phyloP scores from a whole-genome alignment of 2,329 filamentous ascomycete species.

The Calonectria hawksworthii region DNA sequence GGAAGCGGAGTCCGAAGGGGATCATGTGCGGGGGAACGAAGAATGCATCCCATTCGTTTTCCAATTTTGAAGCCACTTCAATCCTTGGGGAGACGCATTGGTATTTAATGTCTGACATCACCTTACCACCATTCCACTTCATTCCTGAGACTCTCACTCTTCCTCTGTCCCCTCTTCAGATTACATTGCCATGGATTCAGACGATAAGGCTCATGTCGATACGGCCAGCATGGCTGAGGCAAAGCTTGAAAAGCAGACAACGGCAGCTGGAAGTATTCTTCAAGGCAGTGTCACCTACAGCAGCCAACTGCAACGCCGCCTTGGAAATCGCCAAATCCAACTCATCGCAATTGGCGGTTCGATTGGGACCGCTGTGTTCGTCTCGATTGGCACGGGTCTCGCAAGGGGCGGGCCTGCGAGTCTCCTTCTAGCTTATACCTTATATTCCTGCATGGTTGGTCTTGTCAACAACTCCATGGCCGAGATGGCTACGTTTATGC shows the following conservation, averaged over 20 bases:
- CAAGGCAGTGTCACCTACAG: not conserved
- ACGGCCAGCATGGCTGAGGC: not conserved
- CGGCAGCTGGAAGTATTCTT: not conserved
- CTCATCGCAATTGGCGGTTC: slow-evolving; percentile 65
- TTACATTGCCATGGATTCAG: not conserved
- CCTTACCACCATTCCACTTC: no score
- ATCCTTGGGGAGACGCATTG: not conserved
- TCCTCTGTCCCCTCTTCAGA: not conserved
- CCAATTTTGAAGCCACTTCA: not conserved
- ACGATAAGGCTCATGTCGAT: not conserved
- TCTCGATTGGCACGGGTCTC: slow-evolving; percentile 57
- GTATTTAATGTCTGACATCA: not conserved
- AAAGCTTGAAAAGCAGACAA: not conserved
- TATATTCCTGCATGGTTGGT: slow-evolving; percentile 56
- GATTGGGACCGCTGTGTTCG: slow-evolving; percentile 55
- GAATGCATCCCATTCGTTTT: not conserved
- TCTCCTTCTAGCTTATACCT: slow-evolving; percentile 57
- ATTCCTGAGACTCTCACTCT: not conserved
- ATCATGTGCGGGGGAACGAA: not conserved
- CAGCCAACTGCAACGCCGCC: not conserved
- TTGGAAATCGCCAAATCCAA: slow-evolving; percentile 55
- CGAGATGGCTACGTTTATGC: slow-evolving; percentile 61
- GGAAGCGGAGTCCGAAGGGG: not conserved
- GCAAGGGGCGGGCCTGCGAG: slow-evolving; percentile 49
- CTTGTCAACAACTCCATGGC: slow-evolving; percentile 62